A percentile compares a stretch with the other conserved stretches of the same genome.
phyloP scores from a whole-genome alignment of 306 rosid species.

The Vigna mungo region DNA sequence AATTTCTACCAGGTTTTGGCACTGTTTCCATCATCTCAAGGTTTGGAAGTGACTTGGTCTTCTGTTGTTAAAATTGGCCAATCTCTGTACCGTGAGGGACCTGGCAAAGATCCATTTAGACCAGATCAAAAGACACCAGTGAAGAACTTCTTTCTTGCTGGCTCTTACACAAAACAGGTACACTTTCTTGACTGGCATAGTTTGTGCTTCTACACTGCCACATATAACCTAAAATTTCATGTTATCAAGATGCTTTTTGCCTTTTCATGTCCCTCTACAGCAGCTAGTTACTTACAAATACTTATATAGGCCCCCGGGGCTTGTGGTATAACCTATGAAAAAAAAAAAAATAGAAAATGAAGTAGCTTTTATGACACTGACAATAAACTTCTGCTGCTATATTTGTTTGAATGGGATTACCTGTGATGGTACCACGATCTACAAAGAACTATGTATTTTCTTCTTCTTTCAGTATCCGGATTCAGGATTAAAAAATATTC shows the following conservation, averaged over 20 bases:
- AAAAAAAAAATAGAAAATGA: slow-evolving; percentile 22
- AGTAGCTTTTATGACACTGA: slow-evolving; percentile 3
- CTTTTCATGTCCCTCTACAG: neutral
- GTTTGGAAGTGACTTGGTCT: slow-evolving; percentile 95
- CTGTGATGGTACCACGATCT: slow-evolving; percentile 3
- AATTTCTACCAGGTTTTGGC: slow-evolving; percentile 63
- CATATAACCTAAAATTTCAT: slow-evolving; percentile 25
- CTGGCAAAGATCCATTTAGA: slow-evolving; percentile 96
- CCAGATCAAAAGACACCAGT: slow-evolving; percentile 97
- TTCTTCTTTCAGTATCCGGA: neutral
- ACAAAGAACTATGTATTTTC: slow-evolving; percentile 15
- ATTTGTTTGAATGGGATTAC: slow-evolving; percentile 29
- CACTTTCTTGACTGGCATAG: slow-evolving; percentile 21
- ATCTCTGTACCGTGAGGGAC: slow-evolving; percentile 95
- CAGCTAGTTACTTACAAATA: slow-evolving; percentile 3
- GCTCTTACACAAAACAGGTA: slow-evolving; percentile 95
- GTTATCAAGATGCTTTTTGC: neutral
- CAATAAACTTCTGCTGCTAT: slow-evolving; percentile 28
- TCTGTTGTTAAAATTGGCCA: slow-evolving; percentile 97
- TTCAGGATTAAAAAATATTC: neutral
- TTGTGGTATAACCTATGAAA: slow-evolving; percentile 33
- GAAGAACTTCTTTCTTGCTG: slow-evolving; percentile 91
- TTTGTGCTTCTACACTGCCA: slow-evolving; percentile 11
- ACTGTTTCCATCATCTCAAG: slow-evolving; percentile 95
- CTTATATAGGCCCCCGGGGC: slow-evolving; percentile 3